These are phyloP conservation scores for Delonix regia DNA, from an alignment of 306 rosid species.

Conservation along the genomic window DNA sequence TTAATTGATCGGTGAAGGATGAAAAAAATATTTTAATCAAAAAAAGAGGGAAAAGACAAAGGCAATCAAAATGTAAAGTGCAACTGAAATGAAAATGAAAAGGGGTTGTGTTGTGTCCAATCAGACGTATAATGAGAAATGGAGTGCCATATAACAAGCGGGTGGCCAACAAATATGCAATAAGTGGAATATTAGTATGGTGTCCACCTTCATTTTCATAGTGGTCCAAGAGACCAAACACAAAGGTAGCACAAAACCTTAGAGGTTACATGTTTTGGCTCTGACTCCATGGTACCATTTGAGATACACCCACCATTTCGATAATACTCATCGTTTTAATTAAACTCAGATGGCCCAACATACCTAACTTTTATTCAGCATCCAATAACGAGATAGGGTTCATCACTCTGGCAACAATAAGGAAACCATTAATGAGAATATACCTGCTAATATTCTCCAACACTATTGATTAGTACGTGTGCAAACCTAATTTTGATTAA, in stretches of 20 bases:
- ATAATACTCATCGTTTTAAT: not conserved
- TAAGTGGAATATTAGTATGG: slow-evolving; percentile 45
- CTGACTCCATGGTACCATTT: not conserved
- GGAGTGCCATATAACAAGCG: slow-evolving; percentile 38
- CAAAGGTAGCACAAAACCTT: slow-evolving; percentile 7
- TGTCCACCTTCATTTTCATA: slow-evolving; percentile 55
- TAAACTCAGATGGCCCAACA: not conserved
- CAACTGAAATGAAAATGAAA: not conserved
- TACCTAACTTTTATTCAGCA: slow-evolving; percentile 35
- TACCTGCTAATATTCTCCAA: slow-evolving; percentile 16
- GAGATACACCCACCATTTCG: not conserved
- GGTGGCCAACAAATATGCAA: slow-evolving; percentile 46
- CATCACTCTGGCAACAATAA: not conserved
- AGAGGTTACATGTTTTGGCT: slow-evolving; percentile 6
- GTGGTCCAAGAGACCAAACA: slow-evolving; percentile 38
- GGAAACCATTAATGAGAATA: slow-evolving; percentile 36
- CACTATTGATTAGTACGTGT: slow-evolving; percentile 27
- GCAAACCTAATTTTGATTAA: not conserved
- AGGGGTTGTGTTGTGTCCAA: slow-evolving; percentile 23
- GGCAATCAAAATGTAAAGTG: not conserved
- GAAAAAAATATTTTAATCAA: no score
- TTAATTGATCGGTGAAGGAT: no score
- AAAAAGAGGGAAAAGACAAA: no score
- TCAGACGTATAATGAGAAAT: slow-evolving; percentile 31
- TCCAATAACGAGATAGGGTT: not conserved